phyloP scores from a whole-genome alignment of 1,284 basidiomycete genomes.

The Rhodotorula sp. region DNA sequence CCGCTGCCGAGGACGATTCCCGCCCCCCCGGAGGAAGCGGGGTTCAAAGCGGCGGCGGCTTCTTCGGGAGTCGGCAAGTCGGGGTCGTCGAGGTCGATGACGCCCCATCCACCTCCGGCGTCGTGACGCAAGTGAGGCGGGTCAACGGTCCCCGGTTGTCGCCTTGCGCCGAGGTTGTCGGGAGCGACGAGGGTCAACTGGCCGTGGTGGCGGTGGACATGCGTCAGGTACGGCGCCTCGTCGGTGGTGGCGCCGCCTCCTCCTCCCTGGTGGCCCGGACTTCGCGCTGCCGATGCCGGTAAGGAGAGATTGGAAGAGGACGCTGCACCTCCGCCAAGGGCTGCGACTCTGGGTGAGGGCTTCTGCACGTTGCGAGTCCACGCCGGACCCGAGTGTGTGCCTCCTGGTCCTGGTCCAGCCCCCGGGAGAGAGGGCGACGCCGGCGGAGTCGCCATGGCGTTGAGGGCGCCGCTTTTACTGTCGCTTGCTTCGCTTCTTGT shows the following conservation, averaged over 20 bases:
- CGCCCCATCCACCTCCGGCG: conserved; percentile 16
- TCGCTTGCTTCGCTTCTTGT: neutral
- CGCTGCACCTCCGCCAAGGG: conserved; percentile 1
- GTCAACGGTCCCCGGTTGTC: conserved; percentile 26
- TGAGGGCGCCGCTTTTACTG: neutral
- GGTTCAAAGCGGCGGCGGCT: no score
- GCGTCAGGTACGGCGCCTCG: conserved; percentile 32
- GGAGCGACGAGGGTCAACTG: conserved; percentile 37
- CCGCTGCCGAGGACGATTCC: neutral
- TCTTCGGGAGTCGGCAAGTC: neutral
- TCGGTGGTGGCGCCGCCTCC: neutral
- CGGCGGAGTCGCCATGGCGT: neutral
- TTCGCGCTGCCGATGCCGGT: neutral
- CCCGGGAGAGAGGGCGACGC: neutral
- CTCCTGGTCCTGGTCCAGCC: neutral
- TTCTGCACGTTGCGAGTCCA: conserved; percentile 23
- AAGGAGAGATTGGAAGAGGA: conserved; percentile 5
- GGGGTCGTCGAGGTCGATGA: neutral
- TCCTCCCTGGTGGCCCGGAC: neutral
- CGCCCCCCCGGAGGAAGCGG: neutral
- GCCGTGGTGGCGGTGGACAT: conserved; percentile 34
- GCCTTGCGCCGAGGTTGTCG: conserved; percentile 29
- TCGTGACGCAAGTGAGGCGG: neutral
- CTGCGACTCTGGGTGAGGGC: neutral
- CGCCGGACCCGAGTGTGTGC: conserved; percentile 11